These are phyloP conservation scores for Bipolaris cookei DNA, from an alignment of 2,329 filamentous ascomycete species.

Conservation along the genomic window DNA sequence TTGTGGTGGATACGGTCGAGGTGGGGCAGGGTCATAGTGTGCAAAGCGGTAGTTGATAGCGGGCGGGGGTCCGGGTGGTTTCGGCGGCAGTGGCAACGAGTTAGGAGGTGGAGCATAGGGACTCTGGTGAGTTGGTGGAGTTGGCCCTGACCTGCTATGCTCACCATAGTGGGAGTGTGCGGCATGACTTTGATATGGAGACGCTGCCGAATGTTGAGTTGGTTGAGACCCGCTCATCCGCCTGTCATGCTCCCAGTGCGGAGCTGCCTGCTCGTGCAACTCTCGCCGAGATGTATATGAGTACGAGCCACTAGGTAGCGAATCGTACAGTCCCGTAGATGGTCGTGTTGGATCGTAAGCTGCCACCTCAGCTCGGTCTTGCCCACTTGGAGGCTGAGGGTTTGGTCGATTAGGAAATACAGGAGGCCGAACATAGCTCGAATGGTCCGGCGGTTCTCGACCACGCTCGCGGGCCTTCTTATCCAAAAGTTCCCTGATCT, in stretches of 20 bases:
- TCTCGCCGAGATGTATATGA: constrained; percentile 31
- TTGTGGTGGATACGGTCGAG: constrained; percentile 33
- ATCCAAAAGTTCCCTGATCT: constrained; percentile 36
- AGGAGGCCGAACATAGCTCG: constrained; percentile 17
- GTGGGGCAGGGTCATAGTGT: constrained; percentile 45
- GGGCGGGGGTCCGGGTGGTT: constrained; percentile 39
- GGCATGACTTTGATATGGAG: constrained; percentile 35
- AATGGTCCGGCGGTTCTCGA: constrained; percentile 25
- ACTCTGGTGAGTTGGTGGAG: constrained; percentile 38
- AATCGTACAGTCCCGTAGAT: constrained; percentile 31
- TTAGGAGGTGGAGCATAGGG: constrained; percentile 38
- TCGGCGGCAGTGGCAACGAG: constrained; percentile 35
- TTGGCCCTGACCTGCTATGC: constrained; percentile 26
- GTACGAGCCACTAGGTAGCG: constrained; percentile 26
- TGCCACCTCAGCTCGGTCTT: constrained; percentile 29
- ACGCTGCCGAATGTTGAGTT: constrained; percentile 28
- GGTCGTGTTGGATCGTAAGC: constrained; percentile 35
- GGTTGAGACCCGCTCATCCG: constrained; percentile 38
- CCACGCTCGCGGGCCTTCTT: constrained; percentile 34
- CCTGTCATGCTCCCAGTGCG: constrained; percentile 38
- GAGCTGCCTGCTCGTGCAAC: constrained; percentile 34
- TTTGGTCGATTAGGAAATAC: constrained; percentile 1
- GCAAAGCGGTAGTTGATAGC: constrained; percentile 46
- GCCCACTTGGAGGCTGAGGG: constrained; percentile 5
- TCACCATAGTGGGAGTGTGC: constrained; percentile 35